phyloP scores from a whole-genome alignment of 129 eudicot genomes.

The Chrysanthemum makinoi region DNA sequence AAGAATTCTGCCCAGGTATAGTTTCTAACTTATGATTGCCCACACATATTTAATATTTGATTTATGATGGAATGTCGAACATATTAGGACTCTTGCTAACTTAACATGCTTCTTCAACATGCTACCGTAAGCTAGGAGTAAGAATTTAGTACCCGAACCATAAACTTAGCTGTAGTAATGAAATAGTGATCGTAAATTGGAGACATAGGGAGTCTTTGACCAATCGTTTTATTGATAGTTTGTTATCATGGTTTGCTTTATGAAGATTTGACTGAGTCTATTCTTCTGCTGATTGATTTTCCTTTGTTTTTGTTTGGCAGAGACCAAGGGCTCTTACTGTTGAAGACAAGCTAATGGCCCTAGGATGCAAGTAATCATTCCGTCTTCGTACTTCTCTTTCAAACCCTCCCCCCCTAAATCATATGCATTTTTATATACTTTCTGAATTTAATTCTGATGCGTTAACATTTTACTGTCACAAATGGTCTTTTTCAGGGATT shows the following conservation, averaged over 20 bases:
- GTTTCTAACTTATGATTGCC: conserved; percentile 3
- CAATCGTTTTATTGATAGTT: neutral
- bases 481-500: conserved; percentile 48
- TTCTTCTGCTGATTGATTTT: neutral
- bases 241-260: neutral
- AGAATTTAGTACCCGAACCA: neutral
- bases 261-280: neutral
- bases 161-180: neutral
- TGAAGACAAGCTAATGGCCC: conserved; percentile 82
- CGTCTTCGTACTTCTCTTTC: too few species aligned
- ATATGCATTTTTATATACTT: neutral
- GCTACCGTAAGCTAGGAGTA: neutral
- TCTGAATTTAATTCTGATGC: neutral
- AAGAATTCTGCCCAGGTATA: conserved; percentile 59
- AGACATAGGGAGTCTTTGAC: neutral
- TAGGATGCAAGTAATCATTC: conserved; percentile 85
- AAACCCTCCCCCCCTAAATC: too few species aligned
- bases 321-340: conserved; percentile 71
- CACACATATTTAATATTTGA: neutral
- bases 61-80: conserved; percentile 13
- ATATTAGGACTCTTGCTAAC: neutral
- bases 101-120: neutral
- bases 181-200: neutral
- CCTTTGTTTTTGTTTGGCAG: conserved; percentile 31
- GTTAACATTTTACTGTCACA: neutral